Base-by-base conservation (phyloP, 1,139 yeast genomes). In the Hanseniaspora sp. region DNA sequence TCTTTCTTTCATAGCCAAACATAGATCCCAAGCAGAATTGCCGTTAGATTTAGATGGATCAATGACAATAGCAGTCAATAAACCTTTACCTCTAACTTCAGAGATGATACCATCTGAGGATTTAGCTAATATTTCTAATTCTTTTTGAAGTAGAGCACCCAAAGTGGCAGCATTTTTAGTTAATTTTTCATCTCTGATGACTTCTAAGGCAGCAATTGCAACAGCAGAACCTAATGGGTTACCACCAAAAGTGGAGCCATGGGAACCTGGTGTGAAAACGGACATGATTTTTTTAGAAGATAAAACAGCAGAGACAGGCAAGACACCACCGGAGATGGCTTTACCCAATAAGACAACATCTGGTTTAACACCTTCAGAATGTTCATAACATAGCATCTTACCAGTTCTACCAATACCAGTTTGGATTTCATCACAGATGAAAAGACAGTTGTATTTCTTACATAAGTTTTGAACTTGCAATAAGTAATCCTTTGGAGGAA, bases 381-480 rank as follows among this genome's bases (percentile, higher is more conserved):
- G 96, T 72, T 90, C 95, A 71, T 82, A 83, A 68, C 96, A 87
- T 59, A 90, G 77, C 78, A 90, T 77, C 73, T 86, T 86, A 65
- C 97, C 97, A 39, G 97, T 92, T 76, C 98, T 83, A 55, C 95
- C 97, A 67, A 90, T 80, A 70, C 98, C 97, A 37, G 98, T 90
- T 74, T 90, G 97, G 67, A 92, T 87, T 74, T 90, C 98, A 69
- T 92, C 97, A 67, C 95, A 87, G 70, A 90, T 90, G 64, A 90
- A 77, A 66, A 90, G 74, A 33, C 86, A 88, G 64, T 90, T 87
- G 76, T 90, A 76, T 71, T 87, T 73, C 65, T 79, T 80, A 74
- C 96, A 88, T 59, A 90, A 76, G 56, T 72, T 80, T 62, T 79
- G 79, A 38, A 90, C 96, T 62, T 75, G 73, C 56, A 82, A 71